Evolutionary conservation across 257 asterid species (phyloP), one percentile per base, ranked within the genome.

Genomic region (Buddleja alternifolia): DNA sequence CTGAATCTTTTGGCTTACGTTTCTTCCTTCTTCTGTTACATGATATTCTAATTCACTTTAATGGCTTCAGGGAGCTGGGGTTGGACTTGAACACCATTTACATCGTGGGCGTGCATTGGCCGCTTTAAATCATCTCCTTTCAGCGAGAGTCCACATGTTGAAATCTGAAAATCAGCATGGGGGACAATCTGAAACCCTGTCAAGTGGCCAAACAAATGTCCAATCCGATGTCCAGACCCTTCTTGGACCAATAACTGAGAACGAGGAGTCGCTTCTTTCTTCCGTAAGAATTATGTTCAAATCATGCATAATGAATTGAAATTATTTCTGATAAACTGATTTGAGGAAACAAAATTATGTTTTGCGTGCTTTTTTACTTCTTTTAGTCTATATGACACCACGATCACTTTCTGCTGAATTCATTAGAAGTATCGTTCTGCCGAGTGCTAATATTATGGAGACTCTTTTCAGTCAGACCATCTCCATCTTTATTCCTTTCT

Each of bases 41-140:
- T 53, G 54, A 60, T 47, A 36, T 37, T 59, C 60, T 46, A 36
- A 58, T 66, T 73, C 48, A 32, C 78, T 75, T 58, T 47, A 16
- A 58, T 79, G 75, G 60, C 66, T 75, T 60, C 85, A 93, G 99
- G 97, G 85, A 83, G 78, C 91, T 81, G 92, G 85, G 66, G 84
- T 76, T 21, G 99, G 97, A 55, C 81, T 94, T 70, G 97, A 94
- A 80, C 96, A 90, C 80, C 88, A 94, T 80, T 81, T 94, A 82
- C 97, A 90, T 80, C 97, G 99, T 74, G 99, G 99, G 29, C 97
- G 95, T 78, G 96, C 99, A 66, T 75, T 94, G 74, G 97, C 95
- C 36, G 96, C 97, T 76, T 82, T 89, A 42, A 80, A 79, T 75
- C 82, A 87, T 71, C 81, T 94, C 50, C 91, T 94, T 67, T 77